Percentiles rank a stretch among this genome's conserved stretches.
These are phyloP conservation scores for Trypanosoma grayi DNA, from an alignment of 208 protist genomes.

Conservation along the genomic window DNA sequence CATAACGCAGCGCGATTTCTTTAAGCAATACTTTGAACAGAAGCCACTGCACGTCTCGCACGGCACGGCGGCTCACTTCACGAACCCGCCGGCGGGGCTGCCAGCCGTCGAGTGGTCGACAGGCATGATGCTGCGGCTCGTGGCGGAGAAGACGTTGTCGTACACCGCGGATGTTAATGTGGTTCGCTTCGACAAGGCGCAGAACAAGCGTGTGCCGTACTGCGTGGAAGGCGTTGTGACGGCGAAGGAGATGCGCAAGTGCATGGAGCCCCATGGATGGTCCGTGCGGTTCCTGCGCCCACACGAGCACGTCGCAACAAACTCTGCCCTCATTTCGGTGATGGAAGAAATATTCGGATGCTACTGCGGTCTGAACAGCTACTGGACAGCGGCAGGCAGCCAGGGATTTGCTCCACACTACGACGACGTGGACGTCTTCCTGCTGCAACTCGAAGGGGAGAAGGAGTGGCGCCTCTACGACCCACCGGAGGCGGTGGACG, in stretches of 20 bases:
- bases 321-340: conserved; percentile 63
- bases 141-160: conserved; percentile 24
- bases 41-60: conserved; percentile 49
- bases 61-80: conserved; percentile 38
- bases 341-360: conserved; percentile 88
- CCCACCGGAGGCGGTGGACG: conserved; percentile 49
- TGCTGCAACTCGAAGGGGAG: conserved; percentile 93
- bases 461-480: conserved; percentile 93
- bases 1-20: conserved; percentile 56
- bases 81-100: conserved; percentile 25
- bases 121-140: conserved; percentile 41
- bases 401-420: conserved; percentile 95
- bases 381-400: conserved; percentile 90
- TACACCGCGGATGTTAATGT: conserved; percentile 53
- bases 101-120: conserved; percentile 54
- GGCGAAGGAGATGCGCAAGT: conserved; percentile 33
- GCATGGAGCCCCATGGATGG: conserved; percentile 76
- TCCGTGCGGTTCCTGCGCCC: conserved; percentile 83
- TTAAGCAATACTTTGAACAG: conserved; percentile 79
- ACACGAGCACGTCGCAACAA: conserved; percentile 56
- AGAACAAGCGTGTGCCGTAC: conserved; percentile 45
- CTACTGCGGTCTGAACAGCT: conserved; percentile 91
- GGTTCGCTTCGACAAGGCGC: conserved; percentile 43
- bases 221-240: conserved; percentile 26
- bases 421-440: conserved; percentile 96